Base-by-base conservation (phyloP, 768 basidiomycete species). In the Leucosporidium scottii region DNA sequence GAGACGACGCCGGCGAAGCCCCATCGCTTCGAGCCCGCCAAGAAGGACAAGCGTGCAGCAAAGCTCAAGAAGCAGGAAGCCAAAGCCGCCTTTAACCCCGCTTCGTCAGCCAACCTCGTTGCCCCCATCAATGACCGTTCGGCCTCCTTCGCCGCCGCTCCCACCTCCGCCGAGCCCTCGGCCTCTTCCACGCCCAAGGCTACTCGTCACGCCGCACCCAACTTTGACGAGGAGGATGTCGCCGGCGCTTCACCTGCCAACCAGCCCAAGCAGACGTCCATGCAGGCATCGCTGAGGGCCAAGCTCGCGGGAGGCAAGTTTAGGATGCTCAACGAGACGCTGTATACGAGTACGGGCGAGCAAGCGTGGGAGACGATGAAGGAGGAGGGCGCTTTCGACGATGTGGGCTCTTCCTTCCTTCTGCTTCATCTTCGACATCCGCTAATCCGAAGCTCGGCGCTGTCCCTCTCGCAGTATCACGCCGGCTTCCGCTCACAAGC, bases 401-500 rank as follows among this genome's bases (percentile, higher is more conserved):
- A 97, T 78, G 93, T 94, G 63, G 70, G 80, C n/a, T 65, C 64
- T 25, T 28, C 27, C 18, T n/a, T 34, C 44, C 36, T 9, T 56
- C 12, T 68, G 10, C 17, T 25, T 5, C 25, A 34, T 27, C 23
- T 0, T 21, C 21, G 18, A 6, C 8, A 1, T 0, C 27, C 4
- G 17, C 50, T 25, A 36, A 47, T 49, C 13, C 39, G 59, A n/a
- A 7, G 6, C 55, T 21, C 10, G 18, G 58, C 50, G 1, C 18
- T n/a, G n/a, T 9, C 20, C 50, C 17, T 18, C 12, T 25, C 25
- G 54, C 76, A 98, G 93, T 98, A 98, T 76, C 96, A 98, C 78
- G 79, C 81, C 53, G 93, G 93, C 4, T 97, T 98, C 79, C 86
- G 93, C 28, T 85, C 85, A 65, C 92, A 97, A 81, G 91, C 94